Conservation (phyloP, 371 early-diverging fungal genomes). For the Entomophthora muscae region DNA sequence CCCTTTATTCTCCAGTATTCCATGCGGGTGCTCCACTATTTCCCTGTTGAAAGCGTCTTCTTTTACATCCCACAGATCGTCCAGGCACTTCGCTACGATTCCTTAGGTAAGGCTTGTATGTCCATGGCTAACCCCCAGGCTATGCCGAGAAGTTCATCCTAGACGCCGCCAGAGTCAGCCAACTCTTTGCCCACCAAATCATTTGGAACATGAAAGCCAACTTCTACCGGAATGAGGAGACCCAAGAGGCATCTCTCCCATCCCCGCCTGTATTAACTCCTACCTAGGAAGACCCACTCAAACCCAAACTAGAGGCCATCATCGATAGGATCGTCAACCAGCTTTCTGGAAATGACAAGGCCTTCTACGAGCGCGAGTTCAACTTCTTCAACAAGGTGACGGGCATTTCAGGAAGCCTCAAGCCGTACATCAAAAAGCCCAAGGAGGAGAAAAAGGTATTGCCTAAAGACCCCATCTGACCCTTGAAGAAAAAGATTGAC, state of each 20-base stretch:
- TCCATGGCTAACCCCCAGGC: too few species aligned
- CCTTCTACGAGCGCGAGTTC: slow-evolving; percentile 89
- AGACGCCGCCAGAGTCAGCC: slow-evolving; percentile 77
- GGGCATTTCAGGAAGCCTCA: slow-evolving; percentile 90
- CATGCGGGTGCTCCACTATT: slow-evolving; percentile 72
- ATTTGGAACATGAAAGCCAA: slow-evolving; percentile 99
- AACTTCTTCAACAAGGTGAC: slow-evolving; percentile 89
- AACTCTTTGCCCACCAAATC: slow-evolving; percentile 96
- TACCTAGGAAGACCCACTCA: slow-evolving; percentile 51
- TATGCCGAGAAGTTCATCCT: slow-evolving; percentile 87
- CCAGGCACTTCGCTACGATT: slow-evolving; percentile 86
- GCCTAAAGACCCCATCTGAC: neutral
- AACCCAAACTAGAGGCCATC: slow-evolving; percentile 74
- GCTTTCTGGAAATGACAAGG: slow-evolving; percentile 69
- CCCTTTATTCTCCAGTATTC: slow-evolving; percentile 88
- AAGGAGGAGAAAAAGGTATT: slow-evolving; percentile 84
- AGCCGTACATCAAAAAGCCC: slow-evolving; percentile 80
- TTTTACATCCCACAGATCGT: slow-evolving; percentile 98
- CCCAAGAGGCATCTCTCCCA: slow-evolving; percentile 21
- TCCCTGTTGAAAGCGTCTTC: slow-evolving; percentile 84
- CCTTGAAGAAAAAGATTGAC: slow-evolving; percentile 59
- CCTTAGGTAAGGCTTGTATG: slow-evolving; percentile 20
- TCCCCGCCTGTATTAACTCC: neutral
- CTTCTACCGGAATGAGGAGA: slow-evolving; percentile 76
- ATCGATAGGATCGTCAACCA: slow-evolving; percentile 52